A percentile compares a stretch with the other conserved stretches of the same genome.
phyloP scores from a whole-genome alignment of 495 filamentous ascomycete genomes.

The Chaetomium cochliodes region DNA sequence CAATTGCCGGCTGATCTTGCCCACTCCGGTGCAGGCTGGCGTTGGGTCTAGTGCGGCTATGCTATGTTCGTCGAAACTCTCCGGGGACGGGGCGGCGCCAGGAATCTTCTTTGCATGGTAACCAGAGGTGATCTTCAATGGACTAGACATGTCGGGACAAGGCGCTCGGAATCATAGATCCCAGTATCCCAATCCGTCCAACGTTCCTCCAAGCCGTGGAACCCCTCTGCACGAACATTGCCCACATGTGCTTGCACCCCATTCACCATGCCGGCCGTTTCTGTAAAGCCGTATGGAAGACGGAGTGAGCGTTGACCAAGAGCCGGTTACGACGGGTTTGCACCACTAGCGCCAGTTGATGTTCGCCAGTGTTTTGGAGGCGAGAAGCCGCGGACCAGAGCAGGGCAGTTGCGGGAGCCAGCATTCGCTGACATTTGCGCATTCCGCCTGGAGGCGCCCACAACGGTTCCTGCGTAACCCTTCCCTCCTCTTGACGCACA shows the following conservation, averaged over 20 bases:
- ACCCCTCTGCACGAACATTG: not conserved
- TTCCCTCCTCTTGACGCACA: not conserved
- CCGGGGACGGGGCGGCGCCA: not conserved
- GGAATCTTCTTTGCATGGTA: not conserved
- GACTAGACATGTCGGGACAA: not conserved
- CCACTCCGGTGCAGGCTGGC: not conserved
- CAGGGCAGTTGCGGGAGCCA: too few species aligned
- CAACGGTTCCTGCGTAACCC: too few species aligned
- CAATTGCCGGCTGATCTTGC: conserved; percentile 20
- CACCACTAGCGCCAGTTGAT: too few species aligned
- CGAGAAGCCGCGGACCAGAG: too few species aligned
- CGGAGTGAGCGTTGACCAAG: not conserved
- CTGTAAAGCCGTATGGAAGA: not conserved
- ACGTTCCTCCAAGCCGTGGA: not conserved
- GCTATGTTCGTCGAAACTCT: conserved; percentile 6
- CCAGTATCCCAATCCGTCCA: not conserved
- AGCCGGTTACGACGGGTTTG: too few species aligned
- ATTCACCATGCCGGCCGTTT: not conserved
- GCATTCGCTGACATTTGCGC: too few species aligned
- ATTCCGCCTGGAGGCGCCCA: too few species aligned
- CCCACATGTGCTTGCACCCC: too few species aligned
- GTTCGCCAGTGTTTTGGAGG: too few species aligned
- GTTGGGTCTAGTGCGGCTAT: not conserved
- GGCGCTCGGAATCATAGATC: conserved; percentile 2
- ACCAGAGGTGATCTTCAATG: not conserved